These are phyloP conservation scores for Pyricularia pennisetigena DNA, from an alignment of 2,329 filamentous ascomycete genomes.

Conservation along the genomic window DNA sequence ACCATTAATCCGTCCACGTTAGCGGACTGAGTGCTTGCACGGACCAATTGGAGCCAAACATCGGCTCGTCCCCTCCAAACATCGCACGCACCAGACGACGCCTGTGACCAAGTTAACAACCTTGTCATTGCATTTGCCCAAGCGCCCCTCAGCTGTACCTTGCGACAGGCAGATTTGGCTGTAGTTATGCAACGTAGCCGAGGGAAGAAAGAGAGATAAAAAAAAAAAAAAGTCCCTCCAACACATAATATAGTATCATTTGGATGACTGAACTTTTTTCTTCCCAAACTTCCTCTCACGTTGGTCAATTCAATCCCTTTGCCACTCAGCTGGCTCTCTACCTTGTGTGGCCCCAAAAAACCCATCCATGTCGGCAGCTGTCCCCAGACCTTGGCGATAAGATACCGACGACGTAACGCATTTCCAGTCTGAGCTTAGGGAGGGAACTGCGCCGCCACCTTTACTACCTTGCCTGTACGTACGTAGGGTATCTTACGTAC, in stretches of 20 bases:
- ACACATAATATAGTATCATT: not conserved
- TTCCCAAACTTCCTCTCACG: not conserved
- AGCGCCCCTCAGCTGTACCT: not conserved
- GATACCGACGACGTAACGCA: not conserved
- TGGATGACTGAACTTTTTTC: not conserved
- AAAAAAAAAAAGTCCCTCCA: not conserved
- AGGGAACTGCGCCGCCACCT: not conserved
- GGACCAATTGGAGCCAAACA: not conserved
- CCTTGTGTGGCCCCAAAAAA: not conserved
- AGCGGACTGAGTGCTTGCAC: not conserved
- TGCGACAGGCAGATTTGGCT: not conserved
- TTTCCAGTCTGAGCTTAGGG: not conserved
- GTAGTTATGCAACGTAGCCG: not conserved
- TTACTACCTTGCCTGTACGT: not conserved
- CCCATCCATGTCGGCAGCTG: not conserved
- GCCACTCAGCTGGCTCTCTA: not conserved
- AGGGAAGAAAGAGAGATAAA: too few relatives aligned
- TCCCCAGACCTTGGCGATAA: not conserved
- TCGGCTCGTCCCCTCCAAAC: not conserved
- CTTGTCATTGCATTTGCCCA: not conserved
- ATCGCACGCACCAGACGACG: not conserved
- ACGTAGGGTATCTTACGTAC: not conserved
- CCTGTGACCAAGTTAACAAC: not conserved
- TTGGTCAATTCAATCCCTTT: not conserved
- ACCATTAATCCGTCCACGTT: not conserved